Conservation (phyloP, 2,329 filamentous ascomycete genomes). For the Ceratocystis variospora region DNA sequence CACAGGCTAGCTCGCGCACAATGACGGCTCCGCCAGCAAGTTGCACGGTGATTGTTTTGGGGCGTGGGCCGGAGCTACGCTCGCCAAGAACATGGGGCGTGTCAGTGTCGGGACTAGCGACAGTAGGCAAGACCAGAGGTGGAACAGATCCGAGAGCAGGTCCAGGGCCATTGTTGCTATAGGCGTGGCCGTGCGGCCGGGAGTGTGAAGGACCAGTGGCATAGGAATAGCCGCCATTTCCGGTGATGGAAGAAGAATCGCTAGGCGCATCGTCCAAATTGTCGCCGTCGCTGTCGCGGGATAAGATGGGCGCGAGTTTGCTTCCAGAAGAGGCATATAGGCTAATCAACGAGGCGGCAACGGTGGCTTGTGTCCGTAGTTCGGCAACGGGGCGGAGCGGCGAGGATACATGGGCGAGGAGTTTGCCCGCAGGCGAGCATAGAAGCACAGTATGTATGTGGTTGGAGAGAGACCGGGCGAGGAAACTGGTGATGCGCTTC, state of each 20-base stretch:
- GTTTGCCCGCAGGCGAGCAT: slow-evolving; percentile 46
- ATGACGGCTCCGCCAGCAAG: slow-evolving; percentile 45
- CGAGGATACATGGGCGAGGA: slow-evolving; percentile 47
- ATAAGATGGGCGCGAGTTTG: slow-evolving; percentile 32
- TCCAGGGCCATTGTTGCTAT: not conserved
- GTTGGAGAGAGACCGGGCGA: slow-evolving; percentile 43
- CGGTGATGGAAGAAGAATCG: slow-evolving; percentile 16
- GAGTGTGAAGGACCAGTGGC: no score
- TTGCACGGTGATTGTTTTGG: slow-evolving; percentile 41
- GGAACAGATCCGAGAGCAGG: not conserved
- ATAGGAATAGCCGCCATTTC: not conserved
- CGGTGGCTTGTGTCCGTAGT: slow-evolving; percentile 49
- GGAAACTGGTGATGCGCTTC: slow-evolving; percentile 49
- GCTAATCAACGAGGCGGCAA: slow-evolving; percentile 47
- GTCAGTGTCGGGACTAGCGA: not conserved
- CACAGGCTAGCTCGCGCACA: slow-evolving; percentile 43
- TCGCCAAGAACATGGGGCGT: not conserved
- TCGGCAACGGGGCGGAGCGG: slow-evolving; percentile 39
- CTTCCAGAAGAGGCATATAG: slow-evolving; percentile 38
- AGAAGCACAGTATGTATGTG: slow-evolving; percentile 47
- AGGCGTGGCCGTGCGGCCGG: not conserved
- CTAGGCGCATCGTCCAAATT: slow-evolving; percentile 20
- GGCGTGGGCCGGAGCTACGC: slow-evolving; percentile 5
- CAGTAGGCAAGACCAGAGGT: not conserved
- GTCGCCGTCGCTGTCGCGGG: slow-evolving; percentile 24